Conservation (phyloP, 202 grass and related monocot species). For the Elaeis oleifera region DNA sequence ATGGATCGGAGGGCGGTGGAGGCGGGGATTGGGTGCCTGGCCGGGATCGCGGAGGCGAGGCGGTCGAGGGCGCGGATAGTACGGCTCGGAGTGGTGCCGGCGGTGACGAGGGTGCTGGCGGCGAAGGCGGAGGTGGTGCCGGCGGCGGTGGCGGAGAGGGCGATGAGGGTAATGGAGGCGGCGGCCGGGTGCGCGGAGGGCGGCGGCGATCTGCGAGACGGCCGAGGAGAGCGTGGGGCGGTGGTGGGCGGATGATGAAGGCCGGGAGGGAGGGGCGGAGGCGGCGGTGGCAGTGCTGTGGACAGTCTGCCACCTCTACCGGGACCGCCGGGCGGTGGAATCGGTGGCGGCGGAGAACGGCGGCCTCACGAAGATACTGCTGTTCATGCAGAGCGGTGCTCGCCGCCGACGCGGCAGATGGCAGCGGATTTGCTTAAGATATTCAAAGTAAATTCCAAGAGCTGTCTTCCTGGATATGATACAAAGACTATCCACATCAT, state of each 20-base stretch:
- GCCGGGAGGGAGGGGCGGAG: conserved; percentile 49
- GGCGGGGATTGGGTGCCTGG: conserved; percentile 34
- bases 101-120: not conserved
- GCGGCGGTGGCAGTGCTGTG: conserved; percentile 66
- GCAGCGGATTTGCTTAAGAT: conserved; percentile 70
- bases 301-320: conserved; percentile 67
- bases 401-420: conserved; percentile 61
- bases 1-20: conserved; percentile 30
- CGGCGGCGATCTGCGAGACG: conserved; percentile 56
- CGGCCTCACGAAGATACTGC: conserved; percentile 56
- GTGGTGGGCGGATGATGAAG: conserved; percentile 79
- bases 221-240: conserved; percentile 31
- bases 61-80: not conserved
- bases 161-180: conserved; percentile 52
- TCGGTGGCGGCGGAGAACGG: conserved; percentile 40
- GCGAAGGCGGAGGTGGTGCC: not conserved
- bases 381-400: conserved; percentile 85
- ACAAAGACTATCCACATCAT: conserved; percentile 87
- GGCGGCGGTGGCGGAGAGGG: conserved; percentile 12
- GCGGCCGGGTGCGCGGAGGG: conserved; percentile 57
- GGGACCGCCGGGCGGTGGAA: conserved; percentile 54
- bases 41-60: not conserved
- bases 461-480: conserved; percentile 75
- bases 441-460: conserved; percentile 62
- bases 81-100: not conserved